Conservation (phyloP, 2,329 filamentous ascomycete species). For the Myriosclerotinia duriaeana region DNA sequence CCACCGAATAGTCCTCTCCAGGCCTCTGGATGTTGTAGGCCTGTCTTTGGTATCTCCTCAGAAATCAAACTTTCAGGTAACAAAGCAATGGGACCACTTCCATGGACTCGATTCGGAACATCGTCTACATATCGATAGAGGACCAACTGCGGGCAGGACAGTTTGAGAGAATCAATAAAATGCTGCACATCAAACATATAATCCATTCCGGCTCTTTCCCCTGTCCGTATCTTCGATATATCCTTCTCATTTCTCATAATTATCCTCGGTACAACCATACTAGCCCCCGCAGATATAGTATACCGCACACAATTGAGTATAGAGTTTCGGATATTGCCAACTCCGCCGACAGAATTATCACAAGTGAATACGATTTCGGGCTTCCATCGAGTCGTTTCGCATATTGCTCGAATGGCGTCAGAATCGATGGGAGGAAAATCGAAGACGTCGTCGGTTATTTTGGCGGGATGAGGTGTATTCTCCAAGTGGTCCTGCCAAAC, state of each 20-base stretch:
- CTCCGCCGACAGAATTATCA: conserved; percentile 32
- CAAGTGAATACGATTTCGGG: conserved; percentile 34
- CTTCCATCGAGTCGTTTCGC: conserved; percentile 34
- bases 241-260: conserved; percentile 24
- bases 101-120: conserved; percentile 6
- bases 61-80: conserved; percentile 12
- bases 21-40: background rate
- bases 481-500: background rate
- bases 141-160: conserved; percentile 33
- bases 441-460: conserved; percentile 27
- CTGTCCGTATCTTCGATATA: conserved; percentile 23
- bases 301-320: conserved; percentile 39
- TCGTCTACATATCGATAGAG: conserved; percentile 26
- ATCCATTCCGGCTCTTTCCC: conserved; percentile 27
- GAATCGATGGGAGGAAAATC: conserved; percentile 33
- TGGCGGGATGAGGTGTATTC: background rate
- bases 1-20: conserved; percentile 3
- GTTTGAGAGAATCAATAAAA: conserved; percentile 31
- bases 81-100: conserved; percentile 11
- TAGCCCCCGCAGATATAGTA: conserved; percentile 36
- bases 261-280: conserved; percentile 34
- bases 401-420: conserved; percentile 30
- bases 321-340: conserved; percentile 38
- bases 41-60: background rate
- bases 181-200: conserved; percentile 35